Evolutionary conservation across 352 stramenopile genomes (phyloP), one percentile per base, ranked within the genome.

Genomic region (Globisporangium nagaii): DNA sequence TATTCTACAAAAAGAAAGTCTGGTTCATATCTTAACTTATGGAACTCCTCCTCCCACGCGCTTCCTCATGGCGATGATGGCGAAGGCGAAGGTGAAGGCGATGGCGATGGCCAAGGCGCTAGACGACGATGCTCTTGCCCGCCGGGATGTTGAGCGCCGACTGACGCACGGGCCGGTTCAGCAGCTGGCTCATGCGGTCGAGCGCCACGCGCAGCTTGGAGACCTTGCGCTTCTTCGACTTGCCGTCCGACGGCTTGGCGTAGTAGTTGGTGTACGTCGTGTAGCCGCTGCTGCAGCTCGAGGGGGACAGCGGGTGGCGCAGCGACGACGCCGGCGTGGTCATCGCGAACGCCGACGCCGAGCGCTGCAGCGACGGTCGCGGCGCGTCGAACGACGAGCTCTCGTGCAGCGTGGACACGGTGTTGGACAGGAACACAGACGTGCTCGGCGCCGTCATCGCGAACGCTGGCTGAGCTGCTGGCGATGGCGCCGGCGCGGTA

Each of bases 41-140:
- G n/a, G n/a, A n/a, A n/a, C n/a, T n/a, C n/a, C n/a, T n/a, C n/a
- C n/a, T n/a, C n/a, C n/a, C n/a, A n/a, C n/a, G n/a, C n/a, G n/a
- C n/a, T n/a, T n/a, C 17, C 30, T 36, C 25, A 20, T 37, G 25
- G 27, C 12, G 30, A 12, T 49, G 43, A 10, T 9, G n/a, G 4
- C n/a, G n/a, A n/a, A n/a, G n/a, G n/a, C n/a, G n/a, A n/a, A n/a
- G n/a, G n/a, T n/a, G n/a, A n/a, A n/a, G n/a, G n/a, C n/a, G n/a
- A n/a, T 49, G 17, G 1, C 25, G 17, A 30, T 13, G 19, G 17
- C 5, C 35, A 8, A 13, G 3, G 9, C 28, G 13, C 20, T 53
- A 90, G 24, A 90, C 77, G 51, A 88, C 73, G 53, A 90, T 90
- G 65, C 73, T 87, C 63, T 86, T 84, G 60, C 63, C 67, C 2